Conservation (phyloP, 371 early-diverging fungal genomes). For the Circinella umbellata region DNA sequence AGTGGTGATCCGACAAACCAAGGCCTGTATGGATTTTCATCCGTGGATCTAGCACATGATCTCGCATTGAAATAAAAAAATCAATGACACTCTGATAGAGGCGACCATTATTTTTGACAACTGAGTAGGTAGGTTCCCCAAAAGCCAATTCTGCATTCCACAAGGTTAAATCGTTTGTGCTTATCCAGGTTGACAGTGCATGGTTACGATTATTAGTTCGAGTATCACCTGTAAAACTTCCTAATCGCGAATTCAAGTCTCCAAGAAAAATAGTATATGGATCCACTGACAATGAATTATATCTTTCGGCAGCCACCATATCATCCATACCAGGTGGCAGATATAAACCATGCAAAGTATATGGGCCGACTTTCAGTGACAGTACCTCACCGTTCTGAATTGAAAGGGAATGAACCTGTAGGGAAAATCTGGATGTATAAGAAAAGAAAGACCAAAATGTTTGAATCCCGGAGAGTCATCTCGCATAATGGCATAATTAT, state of each 20-base stretch:
- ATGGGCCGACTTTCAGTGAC: conserved; percentile 10
- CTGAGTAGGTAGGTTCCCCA: conserved; percentile 10
- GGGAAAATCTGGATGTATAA: conserved; percentile 13
- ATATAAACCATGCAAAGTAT: conserved; percentile 7
- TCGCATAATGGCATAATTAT: conserved; percentile 3
- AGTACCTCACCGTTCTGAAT: conserved; percentile 3
- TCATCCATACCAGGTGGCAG: conserved; percentile 2
- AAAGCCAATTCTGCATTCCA: conserved; percentile 19
- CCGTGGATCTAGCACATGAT: neutral
- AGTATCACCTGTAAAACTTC: conserved; percentile 2
- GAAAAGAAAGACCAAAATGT: conserved; percentile 4
- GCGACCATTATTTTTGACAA: no score
- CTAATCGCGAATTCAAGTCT: conserved; percentile 9
- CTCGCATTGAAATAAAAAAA: conserved; percentile 5
- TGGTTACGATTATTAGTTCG: neutral
- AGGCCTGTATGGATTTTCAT: conserved; percentile 6
- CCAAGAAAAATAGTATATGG: conserved; percentile 8
- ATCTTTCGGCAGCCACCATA: no score
- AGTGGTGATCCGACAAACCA: conserved; percentile 17
- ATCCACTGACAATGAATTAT: no score
- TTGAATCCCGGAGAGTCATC: neutral
- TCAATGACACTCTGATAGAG: conserved; percentile 17
- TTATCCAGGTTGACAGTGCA: conserved; percentile 5
- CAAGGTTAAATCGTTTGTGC: conserved; percentile 6
- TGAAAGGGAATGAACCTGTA: conserved; percentile 6